Evolutionary conservation across 805 yeast species (phyloP), one percentile per base, ranked within the genome.

Genomic region (Cyberlindnera veronae): DNA sequence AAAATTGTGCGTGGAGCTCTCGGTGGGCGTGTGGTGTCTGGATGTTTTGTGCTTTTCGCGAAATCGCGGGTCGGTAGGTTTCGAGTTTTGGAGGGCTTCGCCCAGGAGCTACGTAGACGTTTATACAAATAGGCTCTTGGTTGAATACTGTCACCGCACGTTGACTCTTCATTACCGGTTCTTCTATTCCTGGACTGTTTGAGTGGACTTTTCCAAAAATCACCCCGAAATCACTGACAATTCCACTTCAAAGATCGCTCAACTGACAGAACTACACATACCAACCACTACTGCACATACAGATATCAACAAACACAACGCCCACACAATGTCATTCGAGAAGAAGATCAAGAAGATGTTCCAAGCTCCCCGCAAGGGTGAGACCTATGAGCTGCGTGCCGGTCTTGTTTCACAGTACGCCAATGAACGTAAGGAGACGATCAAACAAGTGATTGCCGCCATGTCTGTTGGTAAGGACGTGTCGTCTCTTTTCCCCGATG

Each of bases 381-480:
- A 93, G 64, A 79, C 95, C n/a, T 86, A 76, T 54, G 99, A 93
- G 64, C 76, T 93, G 54, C 79, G 90, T 51, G 78, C 78, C 24
- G 98, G 97, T 1, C 72, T 93, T 39, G 97, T 90, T 5, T 88
- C 96, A 8, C 97, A 88, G 65, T 93, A 87, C 64, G 95, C 96
- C 19, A 82, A 78, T 50, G 98, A 95, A 57, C 75, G 96, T 44
- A 93, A 93, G 61, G 99, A 93, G 62, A 95, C 99, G 14, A 93
- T 93, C 51, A 95, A 91, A 65, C 76, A 96, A 44, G 96, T 95
- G 16, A 93, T 93, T 58, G 95, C 93, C 42, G 98, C 96, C 44
- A 93, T 93, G 99, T 93, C 99, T 0, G 77, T 89, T 22, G 98
- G 98, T 10, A 93, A 93, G 59, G 99, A 93, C 62, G 98, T 93